Evolutionary conservation across 768 basidiomycete species (phyloP), one percentile per base, ranked within the genome.

Genomic region (Phanerodontia chrysosporium): DNA sequence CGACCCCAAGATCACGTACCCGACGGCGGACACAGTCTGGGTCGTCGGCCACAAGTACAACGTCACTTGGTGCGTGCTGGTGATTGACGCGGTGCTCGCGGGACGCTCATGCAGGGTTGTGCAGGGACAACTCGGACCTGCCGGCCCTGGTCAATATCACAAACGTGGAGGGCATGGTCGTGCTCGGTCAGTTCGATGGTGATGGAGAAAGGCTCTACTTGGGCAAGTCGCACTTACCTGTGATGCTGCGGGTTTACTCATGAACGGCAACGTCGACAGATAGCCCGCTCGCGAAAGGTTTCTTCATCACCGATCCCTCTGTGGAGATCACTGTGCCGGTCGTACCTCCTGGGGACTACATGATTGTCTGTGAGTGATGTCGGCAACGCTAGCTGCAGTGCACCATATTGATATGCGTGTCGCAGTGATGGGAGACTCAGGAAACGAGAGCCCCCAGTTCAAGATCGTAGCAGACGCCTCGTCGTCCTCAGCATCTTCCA

Each of bases 191-290:
- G 51, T 24, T 65, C 57, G 65, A 70, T 49, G 65, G 66, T 48
- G 64, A 69, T 51, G 77, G 76, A 39, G 83, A 85, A 64, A 75
- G 84, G 60, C 70, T 85, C 58, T 72, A 82, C 51, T 61, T 73
- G 14, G 57, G 85, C 84, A 57, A 62, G 82, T 67, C 46, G 24
- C 16, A 13, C 36, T 39, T 24, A 52, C 48, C 10, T 42, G 39
- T 18, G 39, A 4, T 42, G 18, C n/a, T n/a, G 39, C 18, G 39
- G 16, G 4, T 4, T 42, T 12, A 4, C 4, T 42, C 4, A 12
- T n/a, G 28, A 32, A 28, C 27, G 2, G 24, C 29, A 16, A 22
- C 7, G 42, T 54, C 32, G 18, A 3, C 46, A 81, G 81, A 71
- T 10, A 65, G 73, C 49, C 80, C 80, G 18, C 72, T 83, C 10